A percentile compares a stretch with the other conserved stretches of the same genome.
phyloP scores from a whole-genome alignment of 345 rosid genomes.

The Linum lewisii region DNA sequence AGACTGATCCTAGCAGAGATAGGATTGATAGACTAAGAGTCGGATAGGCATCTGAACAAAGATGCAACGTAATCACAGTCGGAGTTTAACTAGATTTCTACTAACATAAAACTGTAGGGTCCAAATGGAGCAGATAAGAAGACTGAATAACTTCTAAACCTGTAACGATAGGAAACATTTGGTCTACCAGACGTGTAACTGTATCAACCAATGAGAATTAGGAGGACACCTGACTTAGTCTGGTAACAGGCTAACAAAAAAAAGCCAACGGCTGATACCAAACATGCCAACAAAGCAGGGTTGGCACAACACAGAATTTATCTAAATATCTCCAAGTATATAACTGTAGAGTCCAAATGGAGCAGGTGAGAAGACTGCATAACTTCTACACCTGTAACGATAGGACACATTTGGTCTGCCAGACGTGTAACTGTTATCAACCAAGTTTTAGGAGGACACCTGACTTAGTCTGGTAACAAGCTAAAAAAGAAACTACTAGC shows the following conservation, averaged over 20 bases:
- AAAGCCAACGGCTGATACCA: not conserved
- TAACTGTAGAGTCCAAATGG: conserved; percentile 52
- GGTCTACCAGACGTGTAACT: too few relatives aligned
- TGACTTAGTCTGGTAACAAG: conserved; percentile 54
- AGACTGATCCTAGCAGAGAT: too few relatives aligned
- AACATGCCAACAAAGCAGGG: too few relatives aligned
- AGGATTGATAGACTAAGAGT: too few relatives aligned
- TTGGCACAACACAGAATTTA: too few relatives aligned
- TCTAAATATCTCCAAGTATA: too few relatives aligned
- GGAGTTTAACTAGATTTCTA: too few relatives aligned
- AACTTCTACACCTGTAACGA: conserved; percentile 52
- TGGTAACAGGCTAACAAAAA: not conserved
- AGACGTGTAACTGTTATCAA: conserved; percentile 66
- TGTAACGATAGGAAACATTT: too few relatives aligned
- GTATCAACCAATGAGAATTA: too few relatives aligned
- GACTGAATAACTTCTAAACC: not conserved
- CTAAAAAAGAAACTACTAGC: not conserved
- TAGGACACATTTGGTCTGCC: conserved; percentile 32
- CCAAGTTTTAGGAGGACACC: conserved; percentile 36
- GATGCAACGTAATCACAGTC: too few relatives aligned
- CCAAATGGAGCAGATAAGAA: conserved; percentile 10
- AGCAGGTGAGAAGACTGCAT: conserved; percentile 47
- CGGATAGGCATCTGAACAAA: too few relatives aligned
- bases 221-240: too few relatives aligned
- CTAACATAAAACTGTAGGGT: conserved; percentile 28